These are phyloP conservation scores for Sordariomycetes sp. DNA, from an alignment of 2,329 filamentous ascomycete genomes.

Conservation along the genomic window DNA sequence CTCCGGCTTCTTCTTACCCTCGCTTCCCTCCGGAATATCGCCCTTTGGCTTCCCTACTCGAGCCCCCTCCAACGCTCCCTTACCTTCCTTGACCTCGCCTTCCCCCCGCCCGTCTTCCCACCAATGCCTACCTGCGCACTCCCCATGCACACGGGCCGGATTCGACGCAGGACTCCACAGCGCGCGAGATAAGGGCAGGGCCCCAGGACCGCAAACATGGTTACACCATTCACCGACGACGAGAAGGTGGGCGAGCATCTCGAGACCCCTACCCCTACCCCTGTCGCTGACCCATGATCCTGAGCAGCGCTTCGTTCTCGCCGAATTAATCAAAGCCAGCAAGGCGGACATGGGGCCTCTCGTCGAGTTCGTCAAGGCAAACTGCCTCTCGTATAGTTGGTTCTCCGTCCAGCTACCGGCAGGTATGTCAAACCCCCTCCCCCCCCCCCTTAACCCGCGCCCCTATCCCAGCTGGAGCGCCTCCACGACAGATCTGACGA, in stretches of 20 bases:
- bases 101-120: not conserved
- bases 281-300: conserved; percentile 2
- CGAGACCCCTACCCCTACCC: conserved; percentile 1
- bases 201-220: conserved; percentile 9
- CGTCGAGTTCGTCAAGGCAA: conserved; percentile 32
- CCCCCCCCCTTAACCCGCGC: not conserved
- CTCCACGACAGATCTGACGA: not conserved
- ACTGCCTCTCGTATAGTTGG: conserved; percentile 31
- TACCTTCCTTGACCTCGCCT: not conserved
- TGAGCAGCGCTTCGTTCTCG: conserved; percentile 43
- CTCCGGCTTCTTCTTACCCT: not conserved
- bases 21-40: not conserved
- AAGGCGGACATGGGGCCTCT: conserved; percentile 33
- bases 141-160: not conserved
- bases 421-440: conserved; percentile 18
- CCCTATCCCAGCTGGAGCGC: not conserved
- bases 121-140: conserved; percentile 1
- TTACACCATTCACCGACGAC: conserved; percentile 30
- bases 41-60: not conserved
- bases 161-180: not conserved
- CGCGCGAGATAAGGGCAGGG: not conserved
- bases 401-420: conserved; percentile 35
- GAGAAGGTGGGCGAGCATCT: conserved; percentile 35
- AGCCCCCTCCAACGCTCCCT: not conserved
- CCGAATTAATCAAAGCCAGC: conserved; percentile 48